Evolutionary conservation across 1,284 basidiomycete genomes (phyloP).

Genomic region (Malassezia sp.): DNA sequence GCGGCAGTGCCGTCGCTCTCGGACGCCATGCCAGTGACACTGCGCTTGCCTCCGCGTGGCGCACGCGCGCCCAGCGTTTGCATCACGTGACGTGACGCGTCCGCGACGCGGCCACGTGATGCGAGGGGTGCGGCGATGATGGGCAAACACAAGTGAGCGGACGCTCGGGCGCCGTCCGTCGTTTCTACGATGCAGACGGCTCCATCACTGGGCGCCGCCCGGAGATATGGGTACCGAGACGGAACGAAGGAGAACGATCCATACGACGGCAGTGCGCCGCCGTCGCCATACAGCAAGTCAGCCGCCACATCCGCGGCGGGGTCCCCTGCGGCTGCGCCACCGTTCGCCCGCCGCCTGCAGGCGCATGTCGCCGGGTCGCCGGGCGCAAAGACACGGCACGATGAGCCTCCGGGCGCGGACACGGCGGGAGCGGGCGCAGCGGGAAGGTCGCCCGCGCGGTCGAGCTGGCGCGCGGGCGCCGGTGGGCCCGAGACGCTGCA

Average conservation of each 20-base stretch:
- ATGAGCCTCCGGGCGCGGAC: background rate
- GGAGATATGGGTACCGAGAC: too few species aligned
- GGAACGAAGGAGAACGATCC: conserved; percentile 13
- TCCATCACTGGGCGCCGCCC: too few species aligned
- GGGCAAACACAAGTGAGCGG: too few species aligned
- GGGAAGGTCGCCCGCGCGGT: conserved; percentile 28
- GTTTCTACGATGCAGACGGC: background rate
- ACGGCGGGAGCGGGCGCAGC: conserved; percentile 24
- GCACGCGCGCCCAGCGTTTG: background rate
- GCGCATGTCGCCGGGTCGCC: background rate
- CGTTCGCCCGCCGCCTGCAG: conserved; percentile 10
- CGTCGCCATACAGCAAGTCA: background rate
- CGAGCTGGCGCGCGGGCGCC: too few species aligned
- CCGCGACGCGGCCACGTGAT: too few species aligned
- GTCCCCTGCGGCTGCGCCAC: conserved; percentile 1
- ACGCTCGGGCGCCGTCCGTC: too few species aligned
- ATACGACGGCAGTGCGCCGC: background rate
- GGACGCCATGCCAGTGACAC: too few species aligned
- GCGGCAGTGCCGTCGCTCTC: too few species aligned
- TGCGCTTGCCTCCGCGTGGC: background rate
- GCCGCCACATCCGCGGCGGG: background rate
- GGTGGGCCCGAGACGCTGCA: conserved; percentile 38
- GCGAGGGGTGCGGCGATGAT: too few species aligned
- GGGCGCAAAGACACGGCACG: background rate
- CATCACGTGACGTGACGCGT: too few species aligned